Conservation (phyloP, 2,329 filamentous ascomycete genomes). For the Phaeosphaeriaceae sp. region DNA sequence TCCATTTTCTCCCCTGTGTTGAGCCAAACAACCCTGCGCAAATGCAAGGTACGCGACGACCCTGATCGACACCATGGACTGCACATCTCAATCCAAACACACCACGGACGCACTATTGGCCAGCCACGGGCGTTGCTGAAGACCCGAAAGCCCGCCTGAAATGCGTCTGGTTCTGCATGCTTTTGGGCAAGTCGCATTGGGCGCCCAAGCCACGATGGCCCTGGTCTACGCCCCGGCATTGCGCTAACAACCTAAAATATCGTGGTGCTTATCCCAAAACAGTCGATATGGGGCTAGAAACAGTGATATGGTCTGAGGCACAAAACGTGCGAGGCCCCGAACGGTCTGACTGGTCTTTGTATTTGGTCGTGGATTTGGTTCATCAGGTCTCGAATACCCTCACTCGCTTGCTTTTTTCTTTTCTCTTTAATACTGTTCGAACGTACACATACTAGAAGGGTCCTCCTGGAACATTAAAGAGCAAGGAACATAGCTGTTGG, state of each 20-base stretch:
- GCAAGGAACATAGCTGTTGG: slow-evolving; percentile 2
- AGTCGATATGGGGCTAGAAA: slow-evolving; percentile 2
- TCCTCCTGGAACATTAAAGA: not conserved
- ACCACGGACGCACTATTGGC: not conserved
- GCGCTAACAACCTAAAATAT: slow-evolving; percentile 5
- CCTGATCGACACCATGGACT: slow-evolving; percentile 3
- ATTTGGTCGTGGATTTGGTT: not conserved
- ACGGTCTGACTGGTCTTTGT: not conserved
- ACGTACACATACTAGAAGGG: not conserved
- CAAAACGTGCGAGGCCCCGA: slow-evolving; percentile 11
- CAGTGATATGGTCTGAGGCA: slow-evolving; percentile 1
- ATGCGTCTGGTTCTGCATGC: not conserved
- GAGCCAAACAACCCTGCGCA: not conserved
- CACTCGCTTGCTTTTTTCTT: not conserved
- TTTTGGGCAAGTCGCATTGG: slow-evolving; percentile 3
- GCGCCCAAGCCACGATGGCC: slow-evolving; percentile 2
- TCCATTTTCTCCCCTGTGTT: not conserved
- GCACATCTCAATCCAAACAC: slow-evolving; percentile 5
- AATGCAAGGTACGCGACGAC: not conserved
- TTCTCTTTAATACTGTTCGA: not conserved
- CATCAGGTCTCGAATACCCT: not conserved
- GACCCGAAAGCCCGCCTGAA: not conserved
- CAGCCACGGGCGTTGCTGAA: not conserved
- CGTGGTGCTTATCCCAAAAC: slow-evolving; percentile 1
- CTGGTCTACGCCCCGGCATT: not conserved